Conservation (phyloP, 176 grass and related monocot species). For the Pharus latifolius region DNA sequence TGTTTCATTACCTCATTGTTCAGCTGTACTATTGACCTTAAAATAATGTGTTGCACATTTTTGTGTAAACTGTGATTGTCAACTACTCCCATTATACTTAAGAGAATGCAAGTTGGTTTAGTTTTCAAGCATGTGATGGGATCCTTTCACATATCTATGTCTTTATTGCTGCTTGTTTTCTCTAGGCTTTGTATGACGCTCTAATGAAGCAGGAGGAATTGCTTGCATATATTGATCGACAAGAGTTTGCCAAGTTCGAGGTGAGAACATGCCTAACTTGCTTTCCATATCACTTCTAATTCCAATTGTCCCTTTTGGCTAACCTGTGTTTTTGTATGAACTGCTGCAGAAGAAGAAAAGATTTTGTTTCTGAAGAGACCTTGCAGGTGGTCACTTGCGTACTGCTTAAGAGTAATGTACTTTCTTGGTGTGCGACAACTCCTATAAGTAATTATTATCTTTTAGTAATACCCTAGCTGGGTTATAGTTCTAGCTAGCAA, state of each 20-base stretch:
- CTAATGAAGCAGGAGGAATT: constrained; percentile 51
- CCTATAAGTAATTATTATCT: not conserved
- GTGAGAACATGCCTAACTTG: not conserved
- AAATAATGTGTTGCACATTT: no score
- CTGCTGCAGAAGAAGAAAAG: constrained; percentile 28
- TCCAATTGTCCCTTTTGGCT: not conserved
- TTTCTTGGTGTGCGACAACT: not conserved
- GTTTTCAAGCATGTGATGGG: not conserved
- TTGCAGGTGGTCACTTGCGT: not conserved
- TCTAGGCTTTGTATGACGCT: constrained; percentile 46
- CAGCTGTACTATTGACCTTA: no score
- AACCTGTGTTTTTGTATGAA: not conserved
- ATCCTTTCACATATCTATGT: not conserved
- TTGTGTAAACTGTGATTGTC: no score
- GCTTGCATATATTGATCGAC: constrained; percentile 44
- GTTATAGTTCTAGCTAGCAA: not conserved
- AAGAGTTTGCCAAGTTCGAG: constrained; percentile 37
- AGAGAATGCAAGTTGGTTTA: not conserved
- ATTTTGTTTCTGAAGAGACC: constrained; percentile 25
- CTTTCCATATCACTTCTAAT: not conserved
- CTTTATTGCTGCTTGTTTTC: not conserved
- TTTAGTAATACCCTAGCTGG: not conserved
- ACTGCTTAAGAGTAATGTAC: not conserved
- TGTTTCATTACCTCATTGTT: no score
- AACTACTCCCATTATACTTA: no score